phyloP scores from a whole-genome alignment of 225 moss, liverwort and hornwort species.

The Pleurozium schreberi region DNA sequence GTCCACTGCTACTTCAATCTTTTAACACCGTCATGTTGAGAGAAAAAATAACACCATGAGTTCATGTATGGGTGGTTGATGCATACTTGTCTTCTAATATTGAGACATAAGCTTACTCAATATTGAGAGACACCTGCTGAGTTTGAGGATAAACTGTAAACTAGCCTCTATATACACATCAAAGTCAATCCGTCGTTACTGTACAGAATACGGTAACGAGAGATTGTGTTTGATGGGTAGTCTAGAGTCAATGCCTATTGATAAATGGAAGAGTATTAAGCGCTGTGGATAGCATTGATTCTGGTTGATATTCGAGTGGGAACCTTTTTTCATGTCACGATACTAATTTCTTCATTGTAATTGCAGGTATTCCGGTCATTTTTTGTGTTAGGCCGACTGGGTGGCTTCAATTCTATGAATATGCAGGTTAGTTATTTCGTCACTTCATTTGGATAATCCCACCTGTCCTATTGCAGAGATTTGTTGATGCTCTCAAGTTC shows the following conservation, averaged over 20 bases:
- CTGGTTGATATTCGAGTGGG: no score
- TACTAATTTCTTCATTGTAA: background rate
- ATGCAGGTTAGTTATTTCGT: constrained; percentile 57
- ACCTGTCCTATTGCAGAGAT: background rate
- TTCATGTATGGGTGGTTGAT: background rate
- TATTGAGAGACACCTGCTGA: background rate
- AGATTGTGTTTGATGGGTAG: no score
- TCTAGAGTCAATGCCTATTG: no score
- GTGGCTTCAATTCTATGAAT: constrained; percentile 95
- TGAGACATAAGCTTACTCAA: background rate
- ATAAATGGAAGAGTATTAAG: no score
- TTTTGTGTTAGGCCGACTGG: constrained; percentile 87
- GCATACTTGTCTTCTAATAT: background rate
- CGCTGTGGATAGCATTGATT: no score
- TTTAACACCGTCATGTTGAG: background rate
- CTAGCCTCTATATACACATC: background rate
- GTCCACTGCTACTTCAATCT: background rate
- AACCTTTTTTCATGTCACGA: background rate
- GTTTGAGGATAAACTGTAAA: background rate
- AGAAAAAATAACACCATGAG: background rate
- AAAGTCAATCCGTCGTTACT: background rate
- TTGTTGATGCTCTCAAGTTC: background rate
- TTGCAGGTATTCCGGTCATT: constrained; percentile 77
- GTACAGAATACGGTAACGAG: background rate
- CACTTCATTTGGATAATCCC: background rate